Evolutionary conservation across 345 rosid species (phyloP), one percentile per base, ranked within the genome.

Genomic region (Luvunga scandens): DNA sequence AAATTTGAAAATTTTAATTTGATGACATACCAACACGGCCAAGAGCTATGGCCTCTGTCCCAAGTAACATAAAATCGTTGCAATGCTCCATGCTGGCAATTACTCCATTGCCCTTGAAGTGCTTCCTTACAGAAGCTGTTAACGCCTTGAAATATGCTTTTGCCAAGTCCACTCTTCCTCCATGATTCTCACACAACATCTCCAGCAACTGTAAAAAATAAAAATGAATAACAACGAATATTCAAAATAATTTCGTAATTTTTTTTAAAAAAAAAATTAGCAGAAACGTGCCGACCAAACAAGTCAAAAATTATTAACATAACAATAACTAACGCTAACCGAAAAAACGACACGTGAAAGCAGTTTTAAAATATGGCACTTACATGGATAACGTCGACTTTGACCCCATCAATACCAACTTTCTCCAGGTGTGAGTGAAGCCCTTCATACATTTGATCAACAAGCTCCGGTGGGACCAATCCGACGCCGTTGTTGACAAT

Each of bases 31-130:
- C 99, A 24, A 96, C 99, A 66, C 99, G 99, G 25, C 99, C 99
- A 27, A 96, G 97, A n/a, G 90, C 53, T 19, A 96, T 94, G 84
- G 98, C 92, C 72, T 96, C 93, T 0, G 99, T 96, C 2, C 99
- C 99, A 34, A 96, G 99, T 80, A 91, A 88, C 97, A 96, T 94
- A 87, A 96, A 96, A 80, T 96, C 99, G 83, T 96, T 96, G 81
- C 98, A 94, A 71, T 96, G 98, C 81, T 92, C 97, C 99, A 96
- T 96, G 75, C 99, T 96, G 0, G 99, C 98, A 27, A 96, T 96
- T 22, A 96, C 98, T 38, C 97, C 98, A 80, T 96, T 96, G 53
- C 99, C 98, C 12, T 89, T 85, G 86, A 96, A 96, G 77, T 96
- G 97, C 84, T 87, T 92, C 71, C 78, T 90, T 36, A 92, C 98